phyloP scores from a whole-genome alignment of 2,329 filamentous ascomycete genomes.

The Aaosphaeria arxii region DNA sequence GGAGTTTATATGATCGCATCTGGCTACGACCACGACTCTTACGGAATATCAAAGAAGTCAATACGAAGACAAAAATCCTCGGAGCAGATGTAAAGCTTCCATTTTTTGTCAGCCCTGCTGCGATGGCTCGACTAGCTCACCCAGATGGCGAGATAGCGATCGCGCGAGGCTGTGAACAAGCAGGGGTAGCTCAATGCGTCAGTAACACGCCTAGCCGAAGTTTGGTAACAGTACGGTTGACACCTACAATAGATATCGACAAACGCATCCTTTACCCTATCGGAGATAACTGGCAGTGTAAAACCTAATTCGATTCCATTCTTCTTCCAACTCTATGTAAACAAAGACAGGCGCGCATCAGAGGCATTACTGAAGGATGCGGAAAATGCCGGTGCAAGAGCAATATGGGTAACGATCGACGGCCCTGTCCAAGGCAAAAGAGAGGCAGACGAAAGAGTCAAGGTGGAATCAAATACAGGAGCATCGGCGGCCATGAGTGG shows the following conservation, averaged over 20 bases:
- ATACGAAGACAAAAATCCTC: conserved; percentile 15
- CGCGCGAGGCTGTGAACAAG: conserved; percentile 20
- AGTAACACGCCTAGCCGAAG: too few relatives aligned
- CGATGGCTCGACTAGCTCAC: conserved; percentile 25
- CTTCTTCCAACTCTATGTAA: conserved; percentile 28
- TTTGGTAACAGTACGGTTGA: too few relatives aligned
- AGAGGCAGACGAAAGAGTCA: conserved; percentile 21
- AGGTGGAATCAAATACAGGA: conserved; percentile 22
- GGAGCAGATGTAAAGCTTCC: conserved; percentile 16
- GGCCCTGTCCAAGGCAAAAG: conserved; percentile 22
- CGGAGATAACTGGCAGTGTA: conserved; percentile 16
- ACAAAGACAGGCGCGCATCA: conserved; percentile 6
- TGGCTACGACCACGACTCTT: conserved; percentile 48
- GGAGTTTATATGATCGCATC: conserved; percentile 43
- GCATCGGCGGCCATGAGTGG: conserved; percentile 49
- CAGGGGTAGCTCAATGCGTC: conserved; percentile 27
- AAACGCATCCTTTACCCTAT: conserved; percentile 20
- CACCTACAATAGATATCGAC: conserved; percentile 16
- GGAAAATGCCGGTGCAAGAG: conserved; percentile 10
- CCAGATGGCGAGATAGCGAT: conserved; percentile 27
- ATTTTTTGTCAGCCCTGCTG: conserved; percentile 29
- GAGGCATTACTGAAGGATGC: conserved; percentile 15
- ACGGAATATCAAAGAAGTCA: conserved; percentile 31
- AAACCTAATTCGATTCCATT: conserved; percentile 7
- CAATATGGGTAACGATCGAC: conserved; percentile 21